Percentiles rank a stretch among this genome's conserved stretches.
These are phyloP conservation scores for Colletotrichum spaethianum DNA, from an alignment of 2,329 filamentous ascomycete species.

Conservation along the genomic window DNA sequence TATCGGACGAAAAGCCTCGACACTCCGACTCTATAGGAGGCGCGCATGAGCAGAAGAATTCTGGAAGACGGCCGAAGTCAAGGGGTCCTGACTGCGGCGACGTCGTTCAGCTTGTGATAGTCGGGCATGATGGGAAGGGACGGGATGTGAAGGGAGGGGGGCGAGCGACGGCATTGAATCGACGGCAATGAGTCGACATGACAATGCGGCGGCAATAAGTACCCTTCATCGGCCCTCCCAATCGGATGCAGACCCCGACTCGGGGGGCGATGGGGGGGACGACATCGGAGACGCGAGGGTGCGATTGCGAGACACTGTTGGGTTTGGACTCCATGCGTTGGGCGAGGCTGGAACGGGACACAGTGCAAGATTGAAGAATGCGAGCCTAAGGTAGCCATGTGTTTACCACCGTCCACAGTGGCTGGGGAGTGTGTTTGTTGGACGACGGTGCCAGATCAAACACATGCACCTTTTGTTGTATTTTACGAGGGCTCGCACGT, in stretches of 20 bases:
- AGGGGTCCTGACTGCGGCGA: conserved; percentile 11
- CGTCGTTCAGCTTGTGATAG: conserved; percentile 19
- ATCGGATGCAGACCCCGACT: conserved; percentile 21
- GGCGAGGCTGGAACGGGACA: conserved; percentile 40
- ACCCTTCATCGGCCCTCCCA: conserved; percentile 7
- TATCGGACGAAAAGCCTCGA: conserved; percentile 21
- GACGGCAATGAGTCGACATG: too few species aligned
- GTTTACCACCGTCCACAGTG: neutral
- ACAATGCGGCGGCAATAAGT: neutral
- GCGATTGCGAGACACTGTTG: conserved; percentile 33
- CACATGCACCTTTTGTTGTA: neutral
- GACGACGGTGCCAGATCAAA: neutral
- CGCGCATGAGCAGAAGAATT: conserved; percentile 25
- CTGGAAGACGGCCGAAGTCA: conserved; percentile 27
- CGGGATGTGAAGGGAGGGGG: neutral
- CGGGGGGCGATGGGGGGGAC: conserved; percentile 2
- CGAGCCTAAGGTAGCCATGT: neutral
- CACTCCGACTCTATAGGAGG: neutral
- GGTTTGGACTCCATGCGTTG: conserved; percentile 37
- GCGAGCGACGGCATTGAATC: neutral
- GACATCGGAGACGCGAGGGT: conserved; percentile 32
- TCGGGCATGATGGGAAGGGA: neutral
- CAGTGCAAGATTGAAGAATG: conserved; percentile 14
- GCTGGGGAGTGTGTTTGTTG: neutral
- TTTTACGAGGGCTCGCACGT: neutral